Evolutionary conservation across 139 green algal genomes (phyloP).

Genomic region (Closterium sp.): DNA sequence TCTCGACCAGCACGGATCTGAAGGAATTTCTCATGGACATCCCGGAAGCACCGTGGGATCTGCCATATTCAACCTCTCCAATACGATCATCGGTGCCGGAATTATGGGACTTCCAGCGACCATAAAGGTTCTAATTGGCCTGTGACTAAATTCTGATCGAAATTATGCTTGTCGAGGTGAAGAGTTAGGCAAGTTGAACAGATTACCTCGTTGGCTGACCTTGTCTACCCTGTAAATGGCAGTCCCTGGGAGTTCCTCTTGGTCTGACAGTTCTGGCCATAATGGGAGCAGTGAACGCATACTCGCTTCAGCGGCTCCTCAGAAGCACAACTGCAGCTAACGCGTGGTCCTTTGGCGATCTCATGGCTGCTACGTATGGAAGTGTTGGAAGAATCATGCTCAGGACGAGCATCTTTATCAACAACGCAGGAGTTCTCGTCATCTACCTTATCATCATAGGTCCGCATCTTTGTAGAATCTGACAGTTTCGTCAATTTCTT

Average conservation of each 20-base stretch:
- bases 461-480: background rate
- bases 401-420: conserved; percentile 8
- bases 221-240: background rate
- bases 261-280: background rate
- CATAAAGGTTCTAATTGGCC: conserved; percentile 21
- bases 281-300: conserved; percentile 12
- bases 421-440: conserved; percentile 29
- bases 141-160: background rate
- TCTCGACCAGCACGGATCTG: background rate
- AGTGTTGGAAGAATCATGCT: background rate
- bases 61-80: conserved; percentile 38
- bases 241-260: conserved; percentile 26
- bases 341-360: conserved; percentile 28
- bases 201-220: background rate
- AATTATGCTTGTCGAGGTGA: too few relatives aligned
- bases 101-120: conserved; percentile 37
- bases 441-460: conserved; percentile 41
- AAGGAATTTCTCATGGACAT: background rate
- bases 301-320: conserved; percentile 23
- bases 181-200: too few relatives aligned
- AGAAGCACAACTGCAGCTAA: conserved; percentile 12
- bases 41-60: background rate
- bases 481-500: too few relatives aligned
- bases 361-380: conserved; percentile 25
- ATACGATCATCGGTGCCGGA: conserved; percentile 25